phyloP scores from a whole-genome alignment of 768 basidiomycete genomes.

The Boletus sensibilis region DNA sequence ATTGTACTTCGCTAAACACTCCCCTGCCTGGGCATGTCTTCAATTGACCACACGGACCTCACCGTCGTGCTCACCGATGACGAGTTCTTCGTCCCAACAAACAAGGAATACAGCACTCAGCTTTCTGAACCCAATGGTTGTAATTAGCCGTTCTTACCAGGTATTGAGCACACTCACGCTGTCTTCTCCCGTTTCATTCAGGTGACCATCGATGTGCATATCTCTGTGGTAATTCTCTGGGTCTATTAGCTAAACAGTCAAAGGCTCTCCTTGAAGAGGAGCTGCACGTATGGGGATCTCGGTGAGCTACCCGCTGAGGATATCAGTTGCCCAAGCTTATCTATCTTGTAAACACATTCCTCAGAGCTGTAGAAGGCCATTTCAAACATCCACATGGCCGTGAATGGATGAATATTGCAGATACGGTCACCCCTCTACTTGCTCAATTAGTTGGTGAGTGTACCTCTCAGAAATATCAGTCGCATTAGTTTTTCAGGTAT shows the following conservation, averaged over 20 bases:
- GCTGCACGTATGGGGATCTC: slow-evolving; percentile 76
- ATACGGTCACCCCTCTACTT: slow-evolving; percentile 68
- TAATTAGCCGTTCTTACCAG: slow-evolving; percentile 9
- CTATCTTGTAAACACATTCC: slow-evolving; percentile 4
- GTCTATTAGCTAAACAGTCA: slow-evolving; percentile 74
- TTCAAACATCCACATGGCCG: slow-evolving; percentile 83
- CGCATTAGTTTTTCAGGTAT: slow-evolving; percentile 9
- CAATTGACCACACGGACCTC: slow-evolving; percentile 17
- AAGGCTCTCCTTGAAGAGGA: slow-evolving; percentile 76
- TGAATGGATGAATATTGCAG: slow-evolving; percentile 79
- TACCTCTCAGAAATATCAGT: slow-evolving; percentile 4
- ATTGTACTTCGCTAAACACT: slow-evolving; percentile 1
- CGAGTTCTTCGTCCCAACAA: slow-evolving; percentile 59
- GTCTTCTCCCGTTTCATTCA: slow-evolving; percentile 17
- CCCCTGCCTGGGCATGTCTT: slow-evolving; percentile 14
- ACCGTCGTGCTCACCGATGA: slow-evolving; percentile 40
- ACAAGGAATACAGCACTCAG: slow-evolving; percentile 47
- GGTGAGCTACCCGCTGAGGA: slow-evolving; percentile 39
- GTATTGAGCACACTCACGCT: slow-evolving; percentile 11
- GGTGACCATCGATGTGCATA: slow-evolving; percentile 67
- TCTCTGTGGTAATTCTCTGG: slow-evolving; percentile 95
- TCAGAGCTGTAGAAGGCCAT: slow-evolving; percentile 84
- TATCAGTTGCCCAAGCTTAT: slow-evolving; percentile 7
- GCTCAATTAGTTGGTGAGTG: slow-evolving; percentile 79
- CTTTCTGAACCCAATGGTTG: slow-evolving; percentile 40